phyloP scores from a whole-genome alignment of 2,329 filamentous ascomycete genomes.

The Diaporthe aspalathi region DNA sequence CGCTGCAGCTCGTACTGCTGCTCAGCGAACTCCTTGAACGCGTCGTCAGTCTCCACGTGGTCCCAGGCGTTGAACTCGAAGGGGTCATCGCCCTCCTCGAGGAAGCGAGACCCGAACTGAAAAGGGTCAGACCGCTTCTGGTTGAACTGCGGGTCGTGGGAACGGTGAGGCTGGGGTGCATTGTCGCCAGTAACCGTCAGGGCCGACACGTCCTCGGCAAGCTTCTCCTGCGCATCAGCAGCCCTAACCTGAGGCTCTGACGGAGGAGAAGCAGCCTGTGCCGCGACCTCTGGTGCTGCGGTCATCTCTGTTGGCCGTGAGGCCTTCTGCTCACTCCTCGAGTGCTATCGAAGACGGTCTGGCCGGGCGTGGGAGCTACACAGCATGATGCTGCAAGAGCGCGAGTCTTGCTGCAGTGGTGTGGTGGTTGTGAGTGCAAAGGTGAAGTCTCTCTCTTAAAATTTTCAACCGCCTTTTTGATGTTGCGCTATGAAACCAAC shows the following conservation, averaged over 20 bases:
- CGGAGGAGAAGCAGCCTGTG: slow-evolving; percentile 34
- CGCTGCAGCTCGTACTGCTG: slow-evolving; percentile 88
- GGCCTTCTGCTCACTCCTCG: neutral
- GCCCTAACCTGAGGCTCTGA: slow-evolving; percentile 41
- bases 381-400: slow-evolving; percentile 35
- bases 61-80: slow-evolving; percentile 99
- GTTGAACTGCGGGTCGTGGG: slow-evolving; percentile 78
- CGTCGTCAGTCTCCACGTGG: slow-evolving; percentile 91
- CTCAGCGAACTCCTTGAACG: slow-evolving; percentile 87
- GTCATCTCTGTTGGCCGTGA: slow-evolving; percentile 27
- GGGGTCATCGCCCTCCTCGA: slow-evolving; percentile 87
- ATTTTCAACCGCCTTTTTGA: slow-evolving; percentile 35
- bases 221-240: slow-evolving; percentile 37
- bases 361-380: neutral
- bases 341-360: slow-evolving; percentile 20
- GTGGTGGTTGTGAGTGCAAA: neutral
- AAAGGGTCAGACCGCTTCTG: slow-evolving; percentile 92
- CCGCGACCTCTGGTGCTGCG: slow-evolving; percentile 34
- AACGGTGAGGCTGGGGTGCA: slow-evolving; percentile 68
- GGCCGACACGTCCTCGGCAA: slow-evolving; percentile 32
- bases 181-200: slow-evolving; percentile 21
- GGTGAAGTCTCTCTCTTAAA: slow-evolving; percentile 13
- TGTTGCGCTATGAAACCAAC: slow-evolving; percentile 28
- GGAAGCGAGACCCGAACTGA: slow-evolving; percentile 90
- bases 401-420: slow-evolving; percentile 18